Evolutionary conservation across 441 rosid species (phyloP), one percentile per base, ranked within the genome.

Genomic region (Pelargonium citronellum): DNA sequence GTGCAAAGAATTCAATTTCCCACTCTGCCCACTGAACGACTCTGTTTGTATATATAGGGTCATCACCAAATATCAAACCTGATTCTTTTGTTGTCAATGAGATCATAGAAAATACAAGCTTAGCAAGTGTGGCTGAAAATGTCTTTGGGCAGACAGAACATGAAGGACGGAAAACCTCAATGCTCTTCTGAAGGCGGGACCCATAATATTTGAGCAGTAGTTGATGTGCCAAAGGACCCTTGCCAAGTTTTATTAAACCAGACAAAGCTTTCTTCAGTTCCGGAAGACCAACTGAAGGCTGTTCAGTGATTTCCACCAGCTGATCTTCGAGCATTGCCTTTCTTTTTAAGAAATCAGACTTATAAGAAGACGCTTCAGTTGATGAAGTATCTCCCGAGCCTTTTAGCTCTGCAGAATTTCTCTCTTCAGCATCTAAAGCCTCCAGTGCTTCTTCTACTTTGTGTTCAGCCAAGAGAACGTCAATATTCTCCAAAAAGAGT

Each of bases 21-120:
- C 93, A 84, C 79, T 94, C 99, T 67, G 92, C 97, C 97, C 96
- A 91, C 70, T 90, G 97, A 78, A 94, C 95, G 65, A 91, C 80
- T 79, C 89, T 85, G 77, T 87, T 91, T 17, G 91, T 87, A 79
- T 87, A 94, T 5, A 86, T 78, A 10, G 96, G 99, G 75, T 91
- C 73, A 75, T 94, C 97, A 16, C 97, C 97, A 71, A 94, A 91
- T 74, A 91, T 74, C 1, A 73, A 82, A 68, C 88, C 80, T 1
- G 99, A 90, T 78, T 89, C 95, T 75, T 84, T 89, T 12, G 85
- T 82, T 67, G 96, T 73, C 55, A 68, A 65, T 17, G 90, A 91
- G 75, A 94, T 86, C 24, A 69, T 78, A 39, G 99, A 90, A 79
- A 94, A 91, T 63, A 91, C 83, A 73, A 91, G 86, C 83, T 80